Base-by-base conservation (phyloP, 768 basidiomycete genomes). In the Lactifluus pinguis region DNA sequence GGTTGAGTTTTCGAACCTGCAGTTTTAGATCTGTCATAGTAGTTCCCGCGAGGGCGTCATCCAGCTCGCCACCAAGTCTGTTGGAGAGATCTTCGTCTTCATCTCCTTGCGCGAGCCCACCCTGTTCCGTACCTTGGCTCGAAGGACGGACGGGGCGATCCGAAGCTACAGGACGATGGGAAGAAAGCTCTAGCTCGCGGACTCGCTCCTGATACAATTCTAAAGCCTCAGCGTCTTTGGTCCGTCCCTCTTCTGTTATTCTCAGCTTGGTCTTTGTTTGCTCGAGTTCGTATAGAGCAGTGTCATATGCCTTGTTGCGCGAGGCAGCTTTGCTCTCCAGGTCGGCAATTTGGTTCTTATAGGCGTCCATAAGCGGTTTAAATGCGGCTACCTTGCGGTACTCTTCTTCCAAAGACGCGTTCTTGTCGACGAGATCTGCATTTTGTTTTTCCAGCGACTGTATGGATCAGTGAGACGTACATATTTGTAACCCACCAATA, bases 391-490 rank as follows among this genome's bases (percentile, higher is more conserved):
- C 85, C 68, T 92, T 92, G 70, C 85, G 83, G 68, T 89, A 90
- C 69, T 98, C 93, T 63, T 94, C 92, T 70, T 98, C 94, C n/a
- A 98, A 74, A 1, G 88, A 81, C 0, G 91, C 87, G 67, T 95
- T 94, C 72, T 85, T 89, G 76, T 97, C 91, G 19, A 98, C 86
- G 5, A 99, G 82, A 58, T 85, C 84, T 6, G 92, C 86, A 67
- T 98, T 98, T 74, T 99, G 92, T 67, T 86, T 89, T 75, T 98
- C 95, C 29, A 98, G 77, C 2, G 84, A 83, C 92, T 94, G 59
- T 44, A 48, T 29, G 48, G 36, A 39, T 39, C 53, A 44, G 29
- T 45, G 17, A 55, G 32, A 3, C 15, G 47, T 41, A 39, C 39
- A 41, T 53, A 29, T 57, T 14, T 47, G 19, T n/a, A 42, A 19